A percentile compares a stretch with the other conserved stretches of the same genome.
phyloP scores from a whole-genome alignment of 345 rosid genomes.

The Gossypium rotundifolium region DNA sequence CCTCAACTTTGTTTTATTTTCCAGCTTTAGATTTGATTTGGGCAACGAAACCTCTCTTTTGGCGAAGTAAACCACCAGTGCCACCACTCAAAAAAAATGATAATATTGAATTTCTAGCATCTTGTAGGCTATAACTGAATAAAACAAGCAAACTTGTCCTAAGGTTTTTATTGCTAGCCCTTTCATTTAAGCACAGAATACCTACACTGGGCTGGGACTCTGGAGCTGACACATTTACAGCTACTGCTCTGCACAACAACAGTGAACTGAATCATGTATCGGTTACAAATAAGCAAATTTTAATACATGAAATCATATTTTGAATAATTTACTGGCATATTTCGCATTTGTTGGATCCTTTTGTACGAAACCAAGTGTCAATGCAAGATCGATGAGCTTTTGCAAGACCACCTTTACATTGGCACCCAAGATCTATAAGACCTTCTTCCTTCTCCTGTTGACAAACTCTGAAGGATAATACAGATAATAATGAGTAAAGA shows the following conservation, averaged over 20 bases:
- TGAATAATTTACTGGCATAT: conserved; percentile 74
- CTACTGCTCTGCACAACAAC: conserved; percentile 51
- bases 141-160: conserved; percentile 8
- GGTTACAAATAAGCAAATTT: neutral
- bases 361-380: conserved; percentile 79
- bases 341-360: conserved; percentile 83
- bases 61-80: neutral
- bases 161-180: neutral
- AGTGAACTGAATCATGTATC: conserved; percentile 1
- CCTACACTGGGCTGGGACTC: conserved; percentile 63
- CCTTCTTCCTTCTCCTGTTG: conserved; percentile 82
- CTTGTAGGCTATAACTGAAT: neutral
- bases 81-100: neutral
- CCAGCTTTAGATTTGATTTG: neutral
- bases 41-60: neutral
- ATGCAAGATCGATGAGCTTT: conserved; percentile 78
- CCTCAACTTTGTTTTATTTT: neutral
- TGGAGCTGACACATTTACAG: conserved; percentile 67
- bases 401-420: conserved; percentile 78
- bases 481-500: neutral
- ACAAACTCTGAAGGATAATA: conserved; percentile 52
- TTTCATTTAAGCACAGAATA: conserved; percentile 17
- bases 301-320: neutral
- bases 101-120: neutral
- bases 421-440: conserved; percentile 80